Evolutionary conservation across 129 eudicot genomes (phyloP), one percentile per base, ranked within the genome.

Genomic region (Mikania micrantha): DNA sequence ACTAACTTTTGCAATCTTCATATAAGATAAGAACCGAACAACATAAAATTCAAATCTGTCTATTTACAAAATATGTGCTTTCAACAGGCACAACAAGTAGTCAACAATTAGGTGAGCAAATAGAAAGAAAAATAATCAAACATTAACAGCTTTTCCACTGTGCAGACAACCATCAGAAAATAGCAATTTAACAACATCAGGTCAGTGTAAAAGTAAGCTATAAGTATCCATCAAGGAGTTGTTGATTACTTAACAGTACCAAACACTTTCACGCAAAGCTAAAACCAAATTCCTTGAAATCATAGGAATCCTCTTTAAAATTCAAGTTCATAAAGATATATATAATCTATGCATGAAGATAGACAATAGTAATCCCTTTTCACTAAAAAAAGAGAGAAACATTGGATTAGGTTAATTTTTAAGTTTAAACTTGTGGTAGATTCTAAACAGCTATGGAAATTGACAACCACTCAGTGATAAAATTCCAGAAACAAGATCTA

Each of bases 61-160:
- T 63, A 63, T 53, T 20, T 61, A 60, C 40, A 49, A 35, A 47
- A 17, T n/a, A 34, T 61, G 61, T 49, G 38, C 71, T 63, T 49
- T 72, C 61, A 61, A 61, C 61, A 61, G 48, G 70, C 52, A 60
- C 61, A 72, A 40, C 62, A 60, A 47, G 66, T 44, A 63, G 54
- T 72, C 61, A 48, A 31, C 20, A 56, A 20, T 72, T 72, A 60
- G 60, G 50, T 70, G 57, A 57, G 29, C 42, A 70, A 34, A 40
- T 12, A 22, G 16, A 24, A 47, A 63, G 27, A 49, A 63, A 45
- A 5, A 35, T 62, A 56, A 73, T 12, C 12, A 49, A 36, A 20
- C 22, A 3, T 28, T 16, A 42, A 59, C 36, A 41, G 34, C 44
- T 41, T 42, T 73, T 25, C 71, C 54, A 73, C 77, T 49, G 12